Evolutionary conservation across 2,329 filamentous ascomycete species (phyloP), one percentile per base, ranked within the genome.

Genomic region (Arthrobotrys musiformis): DNA sequence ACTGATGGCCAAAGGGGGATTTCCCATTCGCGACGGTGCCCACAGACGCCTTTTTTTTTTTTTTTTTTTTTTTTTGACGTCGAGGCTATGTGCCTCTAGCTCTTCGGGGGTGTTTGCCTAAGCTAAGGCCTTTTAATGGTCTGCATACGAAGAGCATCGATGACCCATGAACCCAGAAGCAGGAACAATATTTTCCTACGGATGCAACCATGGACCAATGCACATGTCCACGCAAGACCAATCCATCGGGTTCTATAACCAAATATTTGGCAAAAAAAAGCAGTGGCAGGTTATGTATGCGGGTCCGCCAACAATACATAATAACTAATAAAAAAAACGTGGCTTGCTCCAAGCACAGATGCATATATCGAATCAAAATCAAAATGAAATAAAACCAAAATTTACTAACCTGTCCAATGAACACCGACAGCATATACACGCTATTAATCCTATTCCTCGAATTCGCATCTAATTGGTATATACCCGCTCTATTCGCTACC

Each of bases 391-490:
- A 46, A 22, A 1, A 22, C 1, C 3, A 11, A 48, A 6, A 4
- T 9, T 22, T 6, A 1, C 90, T 90, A 54, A 95, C 81, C 84
- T 95, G 92, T 0, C 92, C 92, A 28, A 87, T 89, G 81, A 94
- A 94, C 0, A 88, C 89, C 6, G 87, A 86, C 0, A 93, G 86
- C 92, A 94, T 95, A 81, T 93, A 95, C 0, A 90, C 91, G 0
- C 92, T 93, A 81, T 95, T 95, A 24, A 94, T 87, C 2, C 92
- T 84, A 83, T 93, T 95, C 3, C 91, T 84, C 0, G 90, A 90
- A 75, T 89, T 90, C 0, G 92, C 89, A 64, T 91, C 90, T 22
- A 94, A 89, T 0, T 85, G 84, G 80, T 92, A 94, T 19, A 95
- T 91, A 2, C 88, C 86, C 0, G 87, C 86, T 0, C 92, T 85